A percentile compares a stretch with the other conserved stretches of the same genome.
phyloP scores from a whole-genome alignment of 768 basidiomycete species.

The Mycena capillaripes region DNA sequence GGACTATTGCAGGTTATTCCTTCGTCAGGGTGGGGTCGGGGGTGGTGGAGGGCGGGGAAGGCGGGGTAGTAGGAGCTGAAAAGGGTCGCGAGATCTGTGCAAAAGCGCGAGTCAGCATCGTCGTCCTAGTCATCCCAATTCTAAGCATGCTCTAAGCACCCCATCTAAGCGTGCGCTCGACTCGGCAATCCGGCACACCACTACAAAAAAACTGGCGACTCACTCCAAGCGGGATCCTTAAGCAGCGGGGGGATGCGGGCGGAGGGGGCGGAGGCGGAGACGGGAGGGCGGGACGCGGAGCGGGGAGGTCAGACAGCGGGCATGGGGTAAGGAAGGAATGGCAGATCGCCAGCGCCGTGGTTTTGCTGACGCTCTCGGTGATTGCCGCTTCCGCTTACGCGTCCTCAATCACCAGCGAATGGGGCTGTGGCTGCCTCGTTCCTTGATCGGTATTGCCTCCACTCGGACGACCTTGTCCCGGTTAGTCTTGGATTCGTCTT shows the following conservation, averaged over 20 bases:
- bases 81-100: slow-evolving; percentile 93
- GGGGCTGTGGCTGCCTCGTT: too few relatives aligned
- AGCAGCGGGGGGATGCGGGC: not conserved
- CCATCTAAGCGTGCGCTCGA: not conserved
- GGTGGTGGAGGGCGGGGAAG: slow-evolving; percentile 51
- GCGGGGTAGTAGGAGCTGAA: slow-evolving; percentile 41
- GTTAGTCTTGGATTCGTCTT: too few relatives aligned
- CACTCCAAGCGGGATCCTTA: slow-evolving; percentile 9
- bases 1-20: slow-evolving; percentile 31
- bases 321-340: not conserved
- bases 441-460: too few relatives aligned
- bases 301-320: slow-evolving; percentile 1
- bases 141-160: too few relatives aligned
- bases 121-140: not conserved
- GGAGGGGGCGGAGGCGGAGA: not conserved
- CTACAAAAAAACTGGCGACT: not conserved
- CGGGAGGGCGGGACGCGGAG: not conserved
- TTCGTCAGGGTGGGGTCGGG: slow-evolving; percentile 33
- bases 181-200: not conserved
- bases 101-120: not conserved
- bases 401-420: too few relatives aligned
- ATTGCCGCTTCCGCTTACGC: too few relatives aligned
- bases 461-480: too few relatives aligned
- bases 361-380: too few relatives aligned
- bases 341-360: too few relatives aligned